Evolutionary conservation across 306 rosid genomes (phyloP), one percentile per base, ranked within the genome.

Genomic region (Urtica urens): DNA sequence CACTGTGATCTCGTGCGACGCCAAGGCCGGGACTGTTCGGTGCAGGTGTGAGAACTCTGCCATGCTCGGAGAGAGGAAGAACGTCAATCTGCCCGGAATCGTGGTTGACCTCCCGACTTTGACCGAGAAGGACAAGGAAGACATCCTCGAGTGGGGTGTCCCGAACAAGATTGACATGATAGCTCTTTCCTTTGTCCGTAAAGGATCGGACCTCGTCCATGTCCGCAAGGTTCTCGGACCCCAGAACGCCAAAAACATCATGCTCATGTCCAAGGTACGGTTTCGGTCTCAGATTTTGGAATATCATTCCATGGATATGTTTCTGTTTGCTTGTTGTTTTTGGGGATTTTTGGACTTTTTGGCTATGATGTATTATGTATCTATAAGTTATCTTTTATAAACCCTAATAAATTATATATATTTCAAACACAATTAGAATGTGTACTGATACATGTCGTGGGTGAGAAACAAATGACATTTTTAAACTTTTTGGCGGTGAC

Each of bases 61-160:
- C 13, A 70, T 69, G 75, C 47, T 87, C 60, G 96, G 96, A 37
- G 96, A 87, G 77, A 76, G 96, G 51, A 87, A 87, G 65, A 87
- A 87, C 74, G 96, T 87, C 50, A 87, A 87, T 64, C 96, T 87
- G 65, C 96, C 94, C 63, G 94, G 94, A 62, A 62, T 87, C 40
- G 93, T 87, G n/a, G 96, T 87, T 52, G 96, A 87, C 57, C 96
- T 87, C 55, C 96, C 96, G 40, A 87, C 96, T 33, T 79, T 87
- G 24, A 87, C 96, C 11, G 93, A 83, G 16, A 87, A 87, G 79
- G 96, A 87, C 53, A 74, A 73, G 82, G 94, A 87, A 63, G 96
- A 87, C 59, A 87, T 87, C 74, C 81, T 87, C 54, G 34, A 12
- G 46, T 87, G 96, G 94, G 96, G 96, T 58, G 96, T 87, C 59